Evolutionary conservation across 257 asterid species (phyloP).

Genomic region (Nicotiana attenuata): DNA sequence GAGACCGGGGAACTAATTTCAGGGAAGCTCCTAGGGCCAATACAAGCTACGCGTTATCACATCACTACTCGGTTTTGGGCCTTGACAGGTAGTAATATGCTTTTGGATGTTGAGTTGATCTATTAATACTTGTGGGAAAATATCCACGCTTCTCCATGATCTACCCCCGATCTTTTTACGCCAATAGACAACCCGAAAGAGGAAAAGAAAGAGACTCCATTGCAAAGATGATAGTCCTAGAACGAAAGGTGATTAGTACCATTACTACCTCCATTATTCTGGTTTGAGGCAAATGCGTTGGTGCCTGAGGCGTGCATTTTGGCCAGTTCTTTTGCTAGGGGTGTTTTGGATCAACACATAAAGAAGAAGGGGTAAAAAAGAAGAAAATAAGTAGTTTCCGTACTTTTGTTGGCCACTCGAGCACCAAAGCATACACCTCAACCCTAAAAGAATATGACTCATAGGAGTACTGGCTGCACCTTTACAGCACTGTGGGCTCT

Average conservation of each 20-base stretch:
- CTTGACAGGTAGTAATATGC: conserved; percentile 63
- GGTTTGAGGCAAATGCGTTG: neutral
- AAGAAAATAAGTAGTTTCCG: neutral
- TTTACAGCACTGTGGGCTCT: neutral
- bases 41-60: conserved; percentile 49
- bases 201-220: neutral
- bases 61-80: conserved; percentile 85
- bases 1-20: conserved; percentile 43
- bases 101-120: neutral
- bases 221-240: neutral
- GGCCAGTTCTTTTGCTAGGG: neutral
- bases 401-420: neutral
- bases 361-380: neutral
- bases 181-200: neutral
- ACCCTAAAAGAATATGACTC: neutral
- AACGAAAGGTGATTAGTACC: neutral
- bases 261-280: neutral
- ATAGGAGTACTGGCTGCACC: neutral
- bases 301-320: neutral
- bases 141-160: neutral
- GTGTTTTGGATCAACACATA: neutral
- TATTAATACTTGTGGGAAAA: neutral
- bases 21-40: conserved; percentile 49
- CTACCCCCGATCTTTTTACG: neutral
- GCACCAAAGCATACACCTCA: neutral